Conservation (phyloP, 108 stramenopile genomes). For the Skeletonema grethae region DNA sequence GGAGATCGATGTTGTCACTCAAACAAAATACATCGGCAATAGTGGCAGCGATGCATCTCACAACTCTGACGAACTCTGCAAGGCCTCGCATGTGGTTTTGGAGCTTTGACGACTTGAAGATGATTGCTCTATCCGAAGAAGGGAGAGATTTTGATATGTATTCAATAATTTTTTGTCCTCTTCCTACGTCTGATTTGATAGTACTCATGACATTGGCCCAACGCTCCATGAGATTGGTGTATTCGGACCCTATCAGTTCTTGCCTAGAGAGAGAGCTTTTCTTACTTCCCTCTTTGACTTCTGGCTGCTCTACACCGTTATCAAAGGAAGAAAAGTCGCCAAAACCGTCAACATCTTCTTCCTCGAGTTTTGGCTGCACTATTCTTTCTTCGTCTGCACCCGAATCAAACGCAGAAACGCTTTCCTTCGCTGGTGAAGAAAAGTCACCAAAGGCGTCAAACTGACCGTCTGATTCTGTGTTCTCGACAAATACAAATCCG, state of each 20-base stretch:
- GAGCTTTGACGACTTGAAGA: conserved; percentile 38
- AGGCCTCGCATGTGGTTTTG: conserved; percentile 49
- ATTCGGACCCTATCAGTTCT: conserved; percentile 19
- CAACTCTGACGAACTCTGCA: conserved; percentile 63
- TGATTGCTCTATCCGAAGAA: conserved; percentile 20
- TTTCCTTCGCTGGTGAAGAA: conserved; percentile 5
- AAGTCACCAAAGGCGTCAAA: conserved; percentile 25
- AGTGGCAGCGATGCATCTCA: conserved; percentile 64
- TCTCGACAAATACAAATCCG: background rate
- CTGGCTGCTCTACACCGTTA: conserved; percentile 3
- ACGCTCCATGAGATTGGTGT: conserved; percentile 5
- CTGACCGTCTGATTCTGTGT: conserved; percentile 26
- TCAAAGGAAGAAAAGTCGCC: conserved; percentile 49
- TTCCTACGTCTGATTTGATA: conserved; percentile 34
- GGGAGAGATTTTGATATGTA: conserved; percentile 15
- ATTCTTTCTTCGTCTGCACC: background rate
- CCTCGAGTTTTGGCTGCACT: conserved; percentile 10
- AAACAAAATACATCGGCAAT: conserved; percentile 68
- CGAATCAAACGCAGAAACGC: conserved; percentile 2
- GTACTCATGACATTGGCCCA: conserved; percentile 32
- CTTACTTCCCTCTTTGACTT: background rate
- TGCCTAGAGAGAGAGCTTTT: conserved; percentile 1
- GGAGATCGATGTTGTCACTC: conserved; percentile 31
- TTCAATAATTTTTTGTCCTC: conserved; percentile 27
- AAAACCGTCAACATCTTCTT: conserved; percentile 28